These are phyloP conservation scores for Salix brachista DNA, from an alignment of 345 rosid genomes.

Conservation along the genomic window DNA sequence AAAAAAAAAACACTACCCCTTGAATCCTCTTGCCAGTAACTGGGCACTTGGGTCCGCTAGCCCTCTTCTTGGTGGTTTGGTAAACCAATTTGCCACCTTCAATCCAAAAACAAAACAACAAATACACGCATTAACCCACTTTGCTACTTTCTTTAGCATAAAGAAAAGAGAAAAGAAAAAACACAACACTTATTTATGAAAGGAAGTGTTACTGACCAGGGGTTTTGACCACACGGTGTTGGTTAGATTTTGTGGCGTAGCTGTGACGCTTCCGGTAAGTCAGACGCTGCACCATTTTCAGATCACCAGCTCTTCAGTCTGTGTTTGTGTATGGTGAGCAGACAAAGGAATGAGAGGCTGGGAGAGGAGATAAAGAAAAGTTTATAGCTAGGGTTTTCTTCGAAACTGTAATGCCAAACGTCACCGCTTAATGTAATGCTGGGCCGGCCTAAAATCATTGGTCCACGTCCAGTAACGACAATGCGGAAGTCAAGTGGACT, in stretches of 20 bases:
- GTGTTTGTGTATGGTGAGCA: neutral
- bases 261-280: constrained; percentile 84
- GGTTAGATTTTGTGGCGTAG: constrained; percentile 92
- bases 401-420: neutral
- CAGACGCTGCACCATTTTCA: constrained; percentile 83
- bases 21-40: constrained; percentile 36
- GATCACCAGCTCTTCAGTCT: neutral
- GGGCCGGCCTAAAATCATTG: neutral
- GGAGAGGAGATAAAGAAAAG: neutral
- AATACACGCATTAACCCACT: neutral
- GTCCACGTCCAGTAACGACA: neutral
- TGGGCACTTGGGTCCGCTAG: constrained; percentile 34
- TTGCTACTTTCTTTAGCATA: neutral
- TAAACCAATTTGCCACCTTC: constrained; percentile 30
- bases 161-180: neutral
- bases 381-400: neutral
- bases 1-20: constrained; percentile 14
- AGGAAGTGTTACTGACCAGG: constrained; percentile 48
- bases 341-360: neutral
- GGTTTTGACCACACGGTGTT: constrained; percentile 85
- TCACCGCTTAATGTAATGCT: neutral
- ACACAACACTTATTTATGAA: neutral
- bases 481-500: neutral
- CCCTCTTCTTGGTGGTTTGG: constrained; percentile 34
- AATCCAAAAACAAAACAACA: neutral